A percentile compares a stretch with the other conserved stretches of the same genome.
phyloP scores from a whole-genome alignment of 768 basidiomycete genomes.

The Lactarius pseudohatsudake region DNA sequence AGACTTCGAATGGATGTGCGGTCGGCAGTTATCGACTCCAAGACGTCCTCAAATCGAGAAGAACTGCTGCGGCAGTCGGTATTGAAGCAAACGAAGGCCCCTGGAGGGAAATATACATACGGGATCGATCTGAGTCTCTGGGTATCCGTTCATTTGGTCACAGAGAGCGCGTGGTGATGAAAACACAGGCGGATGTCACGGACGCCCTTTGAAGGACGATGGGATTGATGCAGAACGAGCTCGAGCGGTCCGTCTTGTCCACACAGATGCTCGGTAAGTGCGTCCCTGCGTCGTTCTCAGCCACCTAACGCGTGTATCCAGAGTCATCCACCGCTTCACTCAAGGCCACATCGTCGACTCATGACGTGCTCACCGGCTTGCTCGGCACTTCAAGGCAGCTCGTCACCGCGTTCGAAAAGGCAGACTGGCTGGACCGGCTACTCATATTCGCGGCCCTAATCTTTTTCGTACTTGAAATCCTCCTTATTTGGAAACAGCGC shows the following conservation, averaged over 20 bases:
- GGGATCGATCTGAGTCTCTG: too few species aligned
- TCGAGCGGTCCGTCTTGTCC: conserved; percentile 85
- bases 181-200: conserved; percentile 86
- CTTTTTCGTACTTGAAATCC: conserved; percentile 82
- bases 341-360: conserved; percentile 67
- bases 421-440: conserved; percentile 90
- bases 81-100: conserved; percentile 46
- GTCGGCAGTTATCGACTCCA: conserved; percentile 66
- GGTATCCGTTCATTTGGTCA: conserved; percentile 14
- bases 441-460: conserved; percentile 75
- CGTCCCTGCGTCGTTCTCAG: background rate
- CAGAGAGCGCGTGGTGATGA: conserved; percentile 85
- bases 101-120: conserved; percentile 54
- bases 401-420: conserved; percentile 82
- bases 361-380: conserved; percentile 69
- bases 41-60: conserved; percentile 57
- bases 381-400: conserved; percentile 81
- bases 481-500: conserved; percentile 86
- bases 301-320: conserved; percentile 34
- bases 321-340: conserved; percentile 80
- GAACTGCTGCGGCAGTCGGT: conserved; percentile 62
- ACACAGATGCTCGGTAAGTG: conserved; percentile 77
- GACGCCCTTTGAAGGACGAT: conserved; percentile 84
- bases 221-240: conserved; percentile 84
- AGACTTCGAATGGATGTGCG: conserved; percentile 66